Evolutionary conservation across 164 flowering plant species (phyloP).

Genomic region (Saururus chinensis): DNA sequence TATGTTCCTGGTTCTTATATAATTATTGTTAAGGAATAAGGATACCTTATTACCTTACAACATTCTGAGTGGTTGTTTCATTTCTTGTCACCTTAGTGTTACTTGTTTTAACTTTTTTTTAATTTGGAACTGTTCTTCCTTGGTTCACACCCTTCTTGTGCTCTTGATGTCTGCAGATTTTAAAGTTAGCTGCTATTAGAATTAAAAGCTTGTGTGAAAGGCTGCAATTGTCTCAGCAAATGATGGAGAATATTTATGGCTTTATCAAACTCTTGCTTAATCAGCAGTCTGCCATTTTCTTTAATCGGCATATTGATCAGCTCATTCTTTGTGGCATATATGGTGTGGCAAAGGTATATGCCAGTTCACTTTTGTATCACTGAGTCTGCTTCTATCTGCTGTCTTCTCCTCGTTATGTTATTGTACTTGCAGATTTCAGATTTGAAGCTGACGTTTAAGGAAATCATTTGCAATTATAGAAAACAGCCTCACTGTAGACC

Average conservation of each 20-base stretch:
- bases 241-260: constrained; percentile 72
- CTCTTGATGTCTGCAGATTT: too few relatives aligned
- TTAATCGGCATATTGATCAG: constrained; percentile 92
- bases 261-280: constrained; percentile 73
- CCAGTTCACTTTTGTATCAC: too few relatives aligned
- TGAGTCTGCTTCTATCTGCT: neutral
- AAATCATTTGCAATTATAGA: constrained; percentile 75
- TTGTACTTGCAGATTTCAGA: constrained; percentile 65
- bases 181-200: constrained; percentile 93
- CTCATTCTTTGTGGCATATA: constrained; percentile 88
- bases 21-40: neutral
- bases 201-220: constrained; percentile 93
- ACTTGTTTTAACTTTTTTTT: neutral
- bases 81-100: neutral
- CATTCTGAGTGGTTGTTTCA: neutral
- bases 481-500: constrained; percentile 94
- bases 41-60: neutral
- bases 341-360: constrained; percentile 81
- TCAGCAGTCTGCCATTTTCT: constrained; percentile 64
- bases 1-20: neutral
- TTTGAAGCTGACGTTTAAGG: constrained; percentile 65
- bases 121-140: neutral
- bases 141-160: too few relatives aligned
- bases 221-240: constrained; percentile 64
- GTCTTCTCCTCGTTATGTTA: neutral